phyloP scores from a whole-genome alignment of 805 yeast genomes.

The Spathaspora sp. region DNA sequence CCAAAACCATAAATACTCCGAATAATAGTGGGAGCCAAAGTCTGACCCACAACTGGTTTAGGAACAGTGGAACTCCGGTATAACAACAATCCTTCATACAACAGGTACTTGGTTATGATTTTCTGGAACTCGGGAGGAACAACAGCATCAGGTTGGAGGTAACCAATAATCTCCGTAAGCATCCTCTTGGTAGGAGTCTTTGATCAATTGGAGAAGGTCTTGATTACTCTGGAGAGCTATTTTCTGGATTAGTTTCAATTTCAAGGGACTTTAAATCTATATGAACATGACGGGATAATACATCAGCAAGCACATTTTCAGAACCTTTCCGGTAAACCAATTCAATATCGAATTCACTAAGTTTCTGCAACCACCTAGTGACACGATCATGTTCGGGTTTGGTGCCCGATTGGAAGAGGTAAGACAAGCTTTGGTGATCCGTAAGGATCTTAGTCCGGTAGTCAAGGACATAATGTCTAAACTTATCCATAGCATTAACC shows the following conservation, averaged over 20 bases:
- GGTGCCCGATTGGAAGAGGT: background rate
- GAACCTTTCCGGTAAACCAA: background rate
- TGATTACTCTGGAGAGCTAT: background rate
- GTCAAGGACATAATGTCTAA: background rate
- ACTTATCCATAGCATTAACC: background rate
- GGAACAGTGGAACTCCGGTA: background rate
- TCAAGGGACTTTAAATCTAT: background rate
- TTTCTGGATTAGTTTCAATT: background rate
- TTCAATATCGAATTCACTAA: background rate
- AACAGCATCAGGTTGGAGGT: background rate
- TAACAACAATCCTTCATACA: background rate
- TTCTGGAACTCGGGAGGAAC: background rate
- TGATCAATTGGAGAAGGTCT: background rate
- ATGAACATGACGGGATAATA: background rate
- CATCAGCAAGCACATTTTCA: constrained; percentile 2
- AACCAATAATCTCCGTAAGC: background rate
- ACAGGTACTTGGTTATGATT: background rate
- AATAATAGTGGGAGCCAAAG: background rate
- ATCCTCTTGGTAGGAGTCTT: background rate
- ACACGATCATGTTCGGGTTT: background rate
- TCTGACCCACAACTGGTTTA: background rate
- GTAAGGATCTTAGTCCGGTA: background rate
- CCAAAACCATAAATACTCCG: background rate
- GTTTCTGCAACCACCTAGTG: background rate
- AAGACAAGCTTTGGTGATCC: background rate